These are phyloP conservation scores for Pleodorina starrii DNA, from an alignment of 139 green algal genomes.

Conservation along the genomic window DNA sequence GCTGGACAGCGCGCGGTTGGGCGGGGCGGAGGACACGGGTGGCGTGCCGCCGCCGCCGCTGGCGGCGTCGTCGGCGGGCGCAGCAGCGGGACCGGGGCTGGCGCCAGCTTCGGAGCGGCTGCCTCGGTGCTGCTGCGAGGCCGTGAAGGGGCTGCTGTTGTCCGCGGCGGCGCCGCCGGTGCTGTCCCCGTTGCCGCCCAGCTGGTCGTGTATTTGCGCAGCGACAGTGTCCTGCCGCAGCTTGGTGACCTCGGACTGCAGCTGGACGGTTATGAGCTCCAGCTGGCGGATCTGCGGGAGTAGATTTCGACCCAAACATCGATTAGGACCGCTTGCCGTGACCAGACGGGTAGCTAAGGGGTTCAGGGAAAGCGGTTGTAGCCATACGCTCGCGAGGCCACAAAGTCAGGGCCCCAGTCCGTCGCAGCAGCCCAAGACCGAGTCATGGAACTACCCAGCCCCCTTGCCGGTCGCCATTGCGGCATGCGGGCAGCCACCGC, in stretches of 20 bases:
- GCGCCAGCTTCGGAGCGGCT: neutral
- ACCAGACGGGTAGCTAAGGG: too few relatives aligned
- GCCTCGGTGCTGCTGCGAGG: neutral
- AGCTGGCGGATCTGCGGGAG: slow-evolving; percentile 32
- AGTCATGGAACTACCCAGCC: too few relatives aligned
- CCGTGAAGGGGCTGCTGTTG: neutral
- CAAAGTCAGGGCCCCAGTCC: too few relatives aligned
- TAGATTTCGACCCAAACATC: neutral
- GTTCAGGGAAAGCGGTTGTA: too few relatives aligned
- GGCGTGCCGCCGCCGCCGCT: neutral
- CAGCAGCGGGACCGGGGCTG: neutral
- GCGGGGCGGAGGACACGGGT: neutral
- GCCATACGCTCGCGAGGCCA: too few relatives aligned
- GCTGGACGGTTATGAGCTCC: neutral
- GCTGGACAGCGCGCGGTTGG: neutral
- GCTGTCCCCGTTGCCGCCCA: too few relatives aligned
- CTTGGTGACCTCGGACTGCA: neutral
- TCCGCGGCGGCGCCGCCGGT: neutral
- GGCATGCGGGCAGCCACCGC: too few relatives aligned
- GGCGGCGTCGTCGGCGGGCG: too few relatives aligned
- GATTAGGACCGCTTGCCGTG: too few relatives aligned
- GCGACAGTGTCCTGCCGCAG: neutral
- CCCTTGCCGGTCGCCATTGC: too few relatives aligned
- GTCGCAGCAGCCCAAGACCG: too few relatives aligned
- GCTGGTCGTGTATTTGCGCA: too few relatives aligned